Base-by-base conservation (phyloP, 192 early-diverging fungal species). In the Umbelopsis sp. region DNA sequence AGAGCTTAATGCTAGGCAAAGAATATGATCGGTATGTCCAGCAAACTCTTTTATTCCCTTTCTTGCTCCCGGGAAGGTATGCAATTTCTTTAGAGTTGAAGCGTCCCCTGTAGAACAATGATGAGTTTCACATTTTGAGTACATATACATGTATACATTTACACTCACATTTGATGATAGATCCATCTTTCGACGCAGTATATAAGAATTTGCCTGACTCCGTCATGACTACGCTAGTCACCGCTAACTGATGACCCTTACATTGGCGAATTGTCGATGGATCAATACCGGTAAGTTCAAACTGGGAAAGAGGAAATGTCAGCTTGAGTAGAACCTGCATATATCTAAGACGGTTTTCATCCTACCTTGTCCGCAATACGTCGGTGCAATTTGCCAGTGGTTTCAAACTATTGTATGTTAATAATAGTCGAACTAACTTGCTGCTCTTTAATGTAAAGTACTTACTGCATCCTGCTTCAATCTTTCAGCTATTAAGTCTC, bases 151-250 rank as follows among this genome's bases (percentile, higher is more conserved):
- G 30, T 35, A 55, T 53, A 21, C 33, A n/a, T 46, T 82, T 80
- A 86, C 89, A 99, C 49, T 82, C 80, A 86, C 90, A 99, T 81
- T 97, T 97, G 69, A 94, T 89, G 76, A 99, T 91, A 41, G 88
- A 85, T 46, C 91, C 94, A 78, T 98, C 98, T 82, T 99, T 99
- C 30, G 91, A 92, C 4, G 88, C 92, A 46, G 94, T 91, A 76
- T 93, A 99, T 37, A 95, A 83, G 69, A 81, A 85, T 35, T 80
- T 74, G 35, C 89, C 82, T 61, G 85, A 74, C 23, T 91, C 90
- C 23, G 91, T 83, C 9, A 94, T 70, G 5, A 91, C 91, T 12
- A 96, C 82, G n/a, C 87, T 84, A 10, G 96, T 97, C 3, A 96
- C 83, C n/a, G 95, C 68, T 35, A 94, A 81, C 49, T 89, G 80